Base-by-base conservation (phyloP, 2,329 filamentous ascomycete genomes). In the Fusarium nematophilum region DNA sequence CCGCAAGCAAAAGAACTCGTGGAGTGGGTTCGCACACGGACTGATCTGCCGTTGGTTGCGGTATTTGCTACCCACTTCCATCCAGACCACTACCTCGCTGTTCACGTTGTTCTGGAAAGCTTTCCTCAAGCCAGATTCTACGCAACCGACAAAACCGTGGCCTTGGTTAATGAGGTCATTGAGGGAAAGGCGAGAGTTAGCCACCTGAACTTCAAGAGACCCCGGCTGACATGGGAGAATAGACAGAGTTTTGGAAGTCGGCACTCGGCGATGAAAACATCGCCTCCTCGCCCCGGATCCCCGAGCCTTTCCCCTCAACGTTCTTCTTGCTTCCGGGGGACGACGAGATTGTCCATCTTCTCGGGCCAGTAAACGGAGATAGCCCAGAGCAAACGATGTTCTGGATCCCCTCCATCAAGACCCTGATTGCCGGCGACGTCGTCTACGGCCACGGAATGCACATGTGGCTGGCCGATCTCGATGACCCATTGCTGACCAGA, bases 31-130 rank as follows among this genome's bases (percentile, higher is more conserved):
- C 10, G 18, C 23, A 3, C 23, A 5, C 6, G 25, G 23, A 39
- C 37, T 10, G 15, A 18, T 26, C 13, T 39, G 8, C 37, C 37
- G 9, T 10, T 39, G 9, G 23, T 39, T 27, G 42, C 42, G 6
- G 14, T 33, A 33, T 45, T 33, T 15, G 27, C 27, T n/a, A 45
- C 27, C 4, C 27, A 45, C 8, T 45, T 45, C 29, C 42, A 45
- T 23, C 42, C 42, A 6, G 27, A 45, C 14, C 42, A 45, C 23
- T 45, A 45, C 11, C 27, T 45, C 6, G 37, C 37, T 27, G 37
- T 14, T 6, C 21, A 39, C 9, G 14, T 39, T 15, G 9, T 39
- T 6, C 14, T 39, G 37, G 37, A 39, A 27, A 9, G 13, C 37
- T 39, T 39, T 39, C 37, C 37, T 27, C 13, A 27, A 26, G 23